Evolutionary conservation across 1,284 basidiomycete genomes (phyloP).

Genomic region (Takashimella koratensis): DNA sequence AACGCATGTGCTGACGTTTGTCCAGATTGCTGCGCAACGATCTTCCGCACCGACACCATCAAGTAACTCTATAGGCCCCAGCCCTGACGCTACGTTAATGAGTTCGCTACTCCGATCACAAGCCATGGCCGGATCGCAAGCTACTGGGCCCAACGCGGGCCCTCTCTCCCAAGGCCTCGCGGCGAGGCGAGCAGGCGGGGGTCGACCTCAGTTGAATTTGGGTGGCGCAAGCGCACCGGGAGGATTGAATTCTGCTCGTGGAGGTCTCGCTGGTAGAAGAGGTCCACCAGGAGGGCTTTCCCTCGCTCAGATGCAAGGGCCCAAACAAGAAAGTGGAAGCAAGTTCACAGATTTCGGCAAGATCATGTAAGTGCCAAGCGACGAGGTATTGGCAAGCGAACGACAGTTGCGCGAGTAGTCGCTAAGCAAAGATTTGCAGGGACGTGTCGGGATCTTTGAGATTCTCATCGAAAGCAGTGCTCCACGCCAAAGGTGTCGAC

Average conservation of each 20-base stretch:
- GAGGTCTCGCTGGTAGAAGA: conserved; percentile 34
- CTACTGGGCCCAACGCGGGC: conserved; percentile 36
- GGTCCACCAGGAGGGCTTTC: conserved; percentile 44
- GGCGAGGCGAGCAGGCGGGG: conserved; percentile 37
- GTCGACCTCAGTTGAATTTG: conserved; percentile 32
- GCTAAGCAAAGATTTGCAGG: too few species aligned
- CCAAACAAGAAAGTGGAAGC: background rate
- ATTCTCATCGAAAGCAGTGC: conserved; percentile 87
- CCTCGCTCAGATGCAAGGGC: conserved; percentile 15
- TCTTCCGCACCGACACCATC: conserved; percentile 6
- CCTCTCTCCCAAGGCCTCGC: conserved; percentile 45
- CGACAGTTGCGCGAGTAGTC: too few species aligned
- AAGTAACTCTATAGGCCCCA: conserved; percentile 14
- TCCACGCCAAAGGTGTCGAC: conserved; percentile 90
- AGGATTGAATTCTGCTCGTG: conserved; percentile 24
- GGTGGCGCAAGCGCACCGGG: conserved; percentile 29
- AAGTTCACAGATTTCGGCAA: conserved; percentile 85
- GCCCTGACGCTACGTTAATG: conserved; percentile 42
- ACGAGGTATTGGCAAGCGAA: too few species aligned
- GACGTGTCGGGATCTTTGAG: conserved; percentile 92
- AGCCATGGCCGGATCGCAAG: conserved; percentile 18
- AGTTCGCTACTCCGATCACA: conserved; percentile 40
- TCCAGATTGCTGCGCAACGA: conserved; percentile 16
- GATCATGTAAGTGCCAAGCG: conserved; percentile 69
- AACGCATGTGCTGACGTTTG: conserved; percentile 13